Evolutionary conservation across 805 yeast species (phyloP).

Genomic region (Ogataea thermomethanolica): DNA sequence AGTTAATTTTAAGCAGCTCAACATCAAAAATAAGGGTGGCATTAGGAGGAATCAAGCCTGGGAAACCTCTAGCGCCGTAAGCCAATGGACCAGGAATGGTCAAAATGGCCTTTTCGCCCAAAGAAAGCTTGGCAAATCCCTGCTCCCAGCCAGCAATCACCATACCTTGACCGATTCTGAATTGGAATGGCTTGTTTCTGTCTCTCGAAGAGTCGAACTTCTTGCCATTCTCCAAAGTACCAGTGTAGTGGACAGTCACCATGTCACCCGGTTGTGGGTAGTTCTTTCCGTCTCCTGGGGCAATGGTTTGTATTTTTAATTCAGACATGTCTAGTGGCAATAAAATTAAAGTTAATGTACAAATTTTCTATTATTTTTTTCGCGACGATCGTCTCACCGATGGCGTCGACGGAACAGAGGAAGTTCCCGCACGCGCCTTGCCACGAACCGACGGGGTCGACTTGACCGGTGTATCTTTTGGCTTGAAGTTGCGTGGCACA

Average conservation of each 20-base stretch:
- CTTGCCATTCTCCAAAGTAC: conserved; percentile 92
- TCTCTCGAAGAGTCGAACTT: conserved; percentile 94
- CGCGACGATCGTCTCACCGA: conserved; percentile 21
- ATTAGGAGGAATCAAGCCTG: conserved; percentile 94
- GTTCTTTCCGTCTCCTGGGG: conserved; percentile 73
- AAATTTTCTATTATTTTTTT: conserved; percentile 14
- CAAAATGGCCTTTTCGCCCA: conserved; percentile 89
- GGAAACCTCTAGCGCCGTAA: conserved; percentile 93
- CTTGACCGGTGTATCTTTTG: conserved; percentile 14
- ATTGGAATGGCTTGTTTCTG: conserved; percentile 94
- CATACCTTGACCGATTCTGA: conserved; percentile 92
- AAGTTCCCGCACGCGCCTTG: conserved; percentile 8
- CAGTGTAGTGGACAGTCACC: conserved; percentile 93
- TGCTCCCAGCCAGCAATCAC: conserved; percentile 97
- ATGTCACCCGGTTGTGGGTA: conserved; percentile 86
- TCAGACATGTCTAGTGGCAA: conserved; percentile 25
- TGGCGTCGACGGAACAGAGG: conserved; percentile 18
- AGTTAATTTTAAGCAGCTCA: conserved; percentile 60
- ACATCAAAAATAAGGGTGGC: conserved; percentile 89
- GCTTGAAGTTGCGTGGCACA: conserved; percentile 11
- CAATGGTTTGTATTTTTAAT: conserved; percentile 32
- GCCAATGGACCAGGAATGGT: conserved; percentile 93
- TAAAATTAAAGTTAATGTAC: conserved; percentile 1
- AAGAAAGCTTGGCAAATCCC: conserved; percentile 86
- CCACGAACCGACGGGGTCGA: conserved; percentile 13